Conservation (phyloP, 176 grass and related monocot genomes). For the Aegilops sharonensis region DNA sequence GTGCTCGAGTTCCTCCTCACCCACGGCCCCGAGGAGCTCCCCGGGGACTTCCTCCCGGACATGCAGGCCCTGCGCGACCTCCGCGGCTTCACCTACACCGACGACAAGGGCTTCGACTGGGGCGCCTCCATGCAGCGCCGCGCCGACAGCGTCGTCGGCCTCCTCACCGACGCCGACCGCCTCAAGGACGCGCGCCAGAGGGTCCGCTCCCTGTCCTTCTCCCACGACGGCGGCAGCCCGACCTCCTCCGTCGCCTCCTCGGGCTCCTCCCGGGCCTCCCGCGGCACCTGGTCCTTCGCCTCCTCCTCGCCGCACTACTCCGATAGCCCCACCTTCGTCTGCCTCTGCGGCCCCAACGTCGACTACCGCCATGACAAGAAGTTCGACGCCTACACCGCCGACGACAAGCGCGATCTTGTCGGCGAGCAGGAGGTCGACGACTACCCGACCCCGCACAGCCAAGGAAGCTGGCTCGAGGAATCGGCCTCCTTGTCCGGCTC, state of each 20-base stretch:
- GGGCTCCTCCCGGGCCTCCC: conserved; percentile 37
- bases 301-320: conserved; percentile 26
- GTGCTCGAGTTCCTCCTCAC: conserved; percentile 66
- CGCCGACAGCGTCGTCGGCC: conserved; percentile 37
- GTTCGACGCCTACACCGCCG: conserved; percentile 47
- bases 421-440: conserved; percentile 10
- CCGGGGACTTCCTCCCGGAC: conserved; percentile 49
- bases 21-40: conserved; percentile 63
- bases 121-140: conserved; percentile 67
- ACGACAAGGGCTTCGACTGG: conserved; percentile 71
- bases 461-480: not conserved
- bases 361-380: conserved; percentile 62
- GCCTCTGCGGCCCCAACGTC: conserved; percentile 33
- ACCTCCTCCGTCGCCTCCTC: conserved; percentile 23
- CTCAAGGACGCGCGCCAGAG: conserved; percentile 51
- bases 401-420: conserved; percentile 26
- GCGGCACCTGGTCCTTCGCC: conserved; percentile 51
- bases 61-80: conserved; percentile 46
- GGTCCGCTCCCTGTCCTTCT: conserved; percentile 10
- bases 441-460: not conserved
- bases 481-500: not conserved
- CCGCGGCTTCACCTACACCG: conserved; percentile 53
- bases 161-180: conserved; percentile 43
- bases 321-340: conserved; percentile 49
- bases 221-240: not conserved